phyloP scores from a whole-genome alignment of 2,329 filamentous ascomycete genomes.

The Beauveria australis region DNA sequence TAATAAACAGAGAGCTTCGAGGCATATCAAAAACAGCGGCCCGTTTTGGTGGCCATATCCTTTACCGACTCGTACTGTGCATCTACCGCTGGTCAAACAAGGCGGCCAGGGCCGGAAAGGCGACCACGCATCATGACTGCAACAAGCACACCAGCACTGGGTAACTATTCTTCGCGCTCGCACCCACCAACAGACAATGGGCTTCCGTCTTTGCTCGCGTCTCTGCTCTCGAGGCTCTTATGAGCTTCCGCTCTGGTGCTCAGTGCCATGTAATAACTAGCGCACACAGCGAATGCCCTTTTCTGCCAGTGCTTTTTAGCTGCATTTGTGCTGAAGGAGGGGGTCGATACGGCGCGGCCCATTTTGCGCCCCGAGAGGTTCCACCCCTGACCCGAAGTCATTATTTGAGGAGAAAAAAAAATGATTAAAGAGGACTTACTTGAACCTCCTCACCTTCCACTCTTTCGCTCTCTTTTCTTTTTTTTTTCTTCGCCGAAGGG shows the following conservation, averaged over 20 bases:
- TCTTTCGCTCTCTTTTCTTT: neutral
- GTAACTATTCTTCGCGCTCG: no score
- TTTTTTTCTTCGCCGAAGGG: constrained; percentile 4
- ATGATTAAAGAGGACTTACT: constrained; percentile 13
- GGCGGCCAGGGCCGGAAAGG: neutral
- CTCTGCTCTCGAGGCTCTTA: neutral
- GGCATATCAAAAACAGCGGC: neutral
- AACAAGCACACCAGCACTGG: no score
- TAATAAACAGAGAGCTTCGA: neutral
- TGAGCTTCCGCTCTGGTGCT: neutral
- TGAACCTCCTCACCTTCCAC: constrained; percentile 12
- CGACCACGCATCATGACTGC: neutral
- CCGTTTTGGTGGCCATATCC: neutral
- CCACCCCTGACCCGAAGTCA: constrained; percentile 18
- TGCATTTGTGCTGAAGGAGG: constrained; percentile 3
- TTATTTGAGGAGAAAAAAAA: constrained; percentile 14
- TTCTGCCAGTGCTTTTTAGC: neutral
- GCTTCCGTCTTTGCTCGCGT: neutral
- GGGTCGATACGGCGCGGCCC: constrained; percentile 9
- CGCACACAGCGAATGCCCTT: neutral
- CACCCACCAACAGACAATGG: no score
- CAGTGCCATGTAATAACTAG: neutral
- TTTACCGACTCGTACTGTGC: neutral
- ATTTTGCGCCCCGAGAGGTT: constrained; percentile 15
- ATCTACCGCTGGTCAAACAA: neutral